Percentiles rank a stretch among this genome's conserved stretches.
These are phyloP conservation scores for Ganoderma resinaceum DNA, from an alignment of 1,284 basidiomycete genomes.

Conservation along the genomic window DNA sequence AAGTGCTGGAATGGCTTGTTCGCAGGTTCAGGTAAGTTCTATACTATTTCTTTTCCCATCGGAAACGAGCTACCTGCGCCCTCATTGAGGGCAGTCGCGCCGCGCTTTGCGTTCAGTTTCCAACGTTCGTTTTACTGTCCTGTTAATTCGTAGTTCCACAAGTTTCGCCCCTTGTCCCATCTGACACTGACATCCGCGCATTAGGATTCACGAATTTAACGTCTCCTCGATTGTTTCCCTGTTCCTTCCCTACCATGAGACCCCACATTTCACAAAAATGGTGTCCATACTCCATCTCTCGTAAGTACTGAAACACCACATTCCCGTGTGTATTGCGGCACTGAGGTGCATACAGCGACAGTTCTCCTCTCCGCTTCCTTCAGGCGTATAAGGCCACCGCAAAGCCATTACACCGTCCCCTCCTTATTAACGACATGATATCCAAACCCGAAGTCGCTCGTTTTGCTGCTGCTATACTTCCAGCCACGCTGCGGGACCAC, in stretches of 20 bases:
- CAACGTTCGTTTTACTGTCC: no score
- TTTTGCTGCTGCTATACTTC: constrained; percentile 71
- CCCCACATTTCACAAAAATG: constrained; percentile 95
- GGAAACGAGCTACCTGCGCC: background rate
- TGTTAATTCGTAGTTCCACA: background rate
- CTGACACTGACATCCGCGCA: background rate
- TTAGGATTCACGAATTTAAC: constrained; percentile 94
- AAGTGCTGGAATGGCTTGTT: constrained; percentile 97
- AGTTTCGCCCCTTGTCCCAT: background rate
- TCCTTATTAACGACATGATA: constrained; percentile 79
- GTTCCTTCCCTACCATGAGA: constrained; percentile 96
- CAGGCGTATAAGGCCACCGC: constrained; percentile 78
- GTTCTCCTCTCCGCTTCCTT: constrained; percentile 71
- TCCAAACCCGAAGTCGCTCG: constrained; percentile 74
- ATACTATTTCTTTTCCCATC: background rate
- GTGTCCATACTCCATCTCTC: constrained; percentile 84
- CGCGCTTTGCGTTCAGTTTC: background rate
- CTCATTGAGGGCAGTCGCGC: background rate
- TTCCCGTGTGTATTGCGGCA: background rate
- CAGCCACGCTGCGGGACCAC: constrained; percentile 58
- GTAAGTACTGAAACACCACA: constrained; percentile 47
- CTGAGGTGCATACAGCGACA: constrained; percentile 41
- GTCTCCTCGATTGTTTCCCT: constrained; percentile 79
- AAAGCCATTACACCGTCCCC: constrained; percentile 71
- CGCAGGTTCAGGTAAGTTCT: constrained; percentile 83